Evolutionary conservation across 2,329 filamentous ascomycete species (phyloP).

Genomic region (Alternaria incomplexa): DNA sequence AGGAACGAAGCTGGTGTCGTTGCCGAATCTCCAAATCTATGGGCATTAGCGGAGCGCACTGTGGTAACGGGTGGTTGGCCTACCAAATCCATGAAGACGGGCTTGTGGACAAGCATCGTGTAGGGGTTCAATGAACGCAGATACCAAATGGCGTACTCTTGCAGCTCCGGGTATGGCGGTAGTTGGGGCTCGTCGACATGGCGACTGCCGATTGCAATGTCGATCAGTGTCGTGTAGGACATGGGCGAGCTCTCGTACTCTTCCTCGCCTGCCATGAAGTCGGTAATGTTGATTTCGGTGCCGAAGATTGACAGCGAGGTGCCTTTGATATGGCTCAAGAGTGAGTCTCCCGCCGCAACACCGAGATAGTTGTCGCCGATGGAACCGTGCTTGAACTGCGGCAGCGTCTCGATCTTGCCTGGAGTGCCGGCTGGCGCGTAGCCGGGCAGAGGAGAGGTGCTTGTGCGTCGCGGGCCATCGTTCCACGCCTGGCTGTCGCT

Average conservation of each 20-base stretch:
- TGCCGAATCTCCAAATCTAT: constrained; percentile 74
- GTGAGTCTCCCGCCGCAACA: constrained; percentile 66
- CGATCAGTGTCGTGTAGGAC: constrained; percentile 73
- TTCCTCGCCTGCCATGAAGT: constrained; percentile 71
- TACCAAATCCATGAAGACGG: constrained; percentile 72
- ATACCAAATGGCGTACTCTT: constrained; percentile 76
- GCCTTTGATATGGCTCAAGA: constrained; percentile 75
- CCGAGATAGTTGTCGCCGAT: constrained; percentile 70
- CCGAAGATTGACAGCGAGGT: constrained; percentile 80
- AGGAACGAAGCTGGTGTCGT: constrained; percentile 69
- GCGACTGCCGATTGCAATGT: constrained; percentile 65
- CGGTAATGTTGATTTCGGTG: constrained; percentile 78
- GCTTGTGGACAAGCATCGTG: constrained; percentile 77
- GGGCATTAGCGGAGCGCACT: neutral
- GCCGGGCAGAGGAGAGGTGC: constrained; percentile 32
- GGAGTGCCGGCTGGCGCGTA: constrained; percentile 29
- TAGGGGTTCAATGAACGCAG: constrained; percentile 75
- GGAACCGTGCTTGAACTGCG: constrained; percentile 55
- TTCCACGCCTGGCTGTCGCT: constrained; percentile 30
- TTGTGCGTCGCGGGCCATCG: constrained; percentile 28
- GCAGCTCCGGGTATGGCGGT: constrained; percentile 67
- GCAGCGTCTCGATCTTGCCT: constrained; percentile 42
- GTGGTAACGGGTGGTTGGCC: constrained; percentile 25
- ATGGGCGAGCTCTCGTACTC: constrained; percentile 64
- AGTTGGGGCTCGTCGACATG: constrained; percentile 63